Percentiles rank a stretch among this genome's conserved stretches.
Evolutionary conservation across 495 filamentous ascomycete species (phyloP).

Genomic region (Talaromyces liani): DNA sequence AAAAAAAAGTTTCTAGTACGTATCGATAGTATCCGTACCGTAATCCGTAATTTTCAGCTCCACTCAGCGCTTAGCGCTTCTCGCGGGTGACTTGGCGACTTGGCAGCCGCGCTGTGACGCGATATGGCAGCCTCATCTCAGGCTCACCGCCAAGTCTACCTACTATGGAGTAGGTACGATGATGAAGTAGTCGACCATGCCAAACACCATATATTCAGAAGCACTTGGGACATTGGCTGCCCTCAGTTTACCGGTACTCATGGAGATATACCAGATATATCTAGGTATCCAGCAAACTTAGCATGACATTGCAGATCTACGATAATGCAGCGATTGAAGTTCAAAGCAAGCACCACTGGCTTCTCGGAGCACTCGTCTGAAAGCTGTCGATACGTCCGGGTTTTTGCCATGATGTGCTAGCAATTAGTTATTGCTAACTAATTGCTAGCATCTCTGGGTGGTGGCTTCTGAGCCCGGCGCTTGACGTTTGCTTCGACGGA

Average conservation of each 20-base stretch:
- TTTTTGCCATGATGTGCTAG: not conserved
- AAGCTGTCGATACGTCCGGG: not conserved
- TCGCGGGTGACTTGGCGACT: not conserved
- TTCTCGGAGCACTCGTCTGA: no score
- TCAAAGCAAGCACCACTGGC: no score
- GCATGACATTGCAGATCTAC: no score
- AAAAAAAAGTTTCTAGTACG: not conserved
- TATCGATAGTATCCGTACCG: not conserved
- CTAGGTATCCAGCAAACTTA: no score
- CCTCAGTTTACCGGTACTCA: no score
- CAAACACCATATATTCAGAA: no score
- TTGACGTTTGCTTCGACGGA: not conserved
- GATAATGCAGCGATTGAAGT: no score
- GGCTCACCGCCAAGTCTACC: no score
- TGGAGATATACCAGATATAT: no score
- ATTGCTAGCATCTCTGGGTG: not conserved
- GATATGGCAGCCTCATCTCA: not conserved
- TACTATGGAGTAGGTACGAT: no score
- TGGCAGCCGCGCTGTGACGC: not conserved
- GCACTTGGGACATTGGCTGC: no score
- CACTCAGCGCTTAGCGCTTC: not conserved
- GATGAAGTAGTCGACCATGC: no score
- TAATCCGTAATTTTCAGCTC: not conserved
- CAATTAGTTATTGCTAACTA: not conserved
- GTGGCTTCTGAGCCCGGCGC: not conserved